Conservation (phyloP, 2,329 filamentous ascomycete genomes). For the Fusarium multiceps region DNA sequence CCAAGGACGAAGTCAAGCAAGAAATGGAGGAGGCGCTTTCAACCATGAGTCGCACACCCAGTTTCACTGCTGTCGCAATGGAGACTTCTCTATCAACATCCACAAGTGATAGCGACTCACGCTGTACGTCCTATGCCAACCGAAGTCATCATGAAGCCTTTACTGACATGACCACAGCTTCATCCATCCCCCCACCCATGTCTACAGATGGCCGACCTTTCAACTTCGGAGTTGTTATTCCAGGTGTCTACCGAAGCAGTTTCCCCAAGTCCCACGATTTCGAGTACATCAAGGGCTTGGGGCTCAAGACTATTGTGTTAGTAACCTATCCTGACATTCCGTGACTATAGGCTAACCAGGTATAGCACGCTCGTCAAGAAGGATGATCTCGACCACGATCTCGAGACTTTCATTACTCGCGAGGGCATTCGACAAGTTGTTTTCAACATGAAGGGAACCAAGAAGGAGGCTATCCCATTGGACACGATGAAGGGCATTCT, state of each 20-base stretch:
- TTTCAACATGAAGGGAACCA: slow-evolving; percentile 88
- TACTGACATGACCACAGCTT: slow-evolving; percentile 33
- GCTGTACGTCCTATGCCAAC: slow-evolving; percentile 18
- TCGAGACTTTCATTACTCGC: slow-evolving; percentile 70
- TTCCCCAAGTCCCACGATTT: slow-evolving; percentile 80
- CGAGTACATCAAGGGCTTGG: slow-evolving; percentile 72
- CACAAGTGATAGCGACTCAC: slow-evolving; percentile 34
- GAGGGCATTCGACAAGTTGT: slow-evolving; percentile 78
- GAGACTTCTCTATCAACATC: slow-evolving; percentile 27
- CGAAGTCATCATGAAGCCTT: not conserved
- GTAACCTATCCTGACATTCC: slow-evolving; percentile 46
- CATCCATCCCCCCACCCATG: slow-evolving; percentile 37
- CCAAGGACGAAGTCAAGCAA: slow-evolving; percentile 45
- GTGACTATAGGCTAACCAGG: slow-evolving; percentile 23
- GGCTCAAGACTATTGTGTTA: slow-evolving; percentile 83
- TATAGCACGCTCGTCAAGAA: slow-evolving; percentile 71
- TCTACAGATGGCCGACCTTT: slow-evolving; percentile 57
- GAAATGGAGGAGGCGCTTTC: slow-evolving; percentile 45
- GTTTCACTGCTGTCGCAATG: slow-evolving; percentile 11
- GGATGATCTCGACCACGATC: slow-evolving; percentile 64
- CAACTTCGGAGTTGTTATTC: slow-evolving; percentile 82
- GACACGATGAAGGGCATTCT: slow-evolving; percentile 78
- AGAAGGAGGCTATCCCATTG: slow-evolving; percentile 77
- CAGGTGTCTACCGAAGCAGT: slow-evolving; percentile 82
- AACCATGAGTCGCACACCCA: slow-evolving; percentile 34